A percentile compares a stretch with the other conserved stretches of the same genome.
Conservation (phyloP, 768 basidiomycete species). For the Phaeotremella skinneri region DNA sequence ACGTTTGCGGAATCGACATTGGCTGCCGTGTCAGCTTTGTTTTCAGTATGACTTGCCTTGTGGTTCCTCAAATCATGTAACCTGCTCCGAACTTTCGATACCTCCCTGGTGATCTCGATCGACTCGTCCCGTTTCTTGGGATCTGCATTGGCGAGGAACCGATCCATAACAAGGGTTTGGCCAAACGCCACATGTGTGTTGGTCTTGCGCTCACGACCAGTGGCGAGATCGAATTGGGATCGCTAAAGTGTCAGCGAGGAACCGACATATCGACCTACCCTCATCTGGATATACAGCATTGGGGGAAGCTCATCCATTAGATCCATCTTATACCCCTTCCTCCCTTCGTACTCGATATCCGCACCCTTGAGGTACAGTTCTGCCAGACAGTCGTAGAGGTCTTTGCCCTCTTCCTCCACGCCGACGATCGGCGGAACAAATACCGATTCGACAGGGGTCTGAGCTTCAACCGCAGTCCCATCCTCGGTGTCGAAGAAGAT, state of each 20-base stretch:
- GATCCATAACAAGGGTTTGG: constrained; percentile 83
- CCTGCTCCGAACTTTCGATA: constrained; percentile 66
- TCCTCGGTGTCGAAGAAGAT: constrained; percentile 38
- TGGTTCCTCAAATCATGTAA: constrained; percentile 66
- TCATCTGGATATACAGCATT: constrained; percentile 88
- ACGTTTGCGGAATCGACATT: constrained; percentile 32
- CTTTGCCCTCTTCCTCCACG: constrained; percentile 75
- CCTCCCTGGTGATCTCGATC: constrained; percentile 66
- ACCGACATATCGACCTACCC: constrained; percentile 58
- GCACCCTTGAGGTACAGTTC: constrained; percentile 76
- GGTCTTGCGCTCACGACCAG: constrained; percentile 87
- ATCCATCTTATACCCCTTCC: constrained; percentile 77
- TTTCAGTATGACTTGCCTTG: constrained; percentile 59
- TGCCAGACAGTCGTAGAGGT: constrained; percentile 90
- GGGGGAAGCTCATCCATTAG: constrained; percentile 79
- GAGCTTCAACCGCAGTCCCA: constrained; percentile 44
- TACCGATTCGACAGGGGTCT: constrained; percentile 71
- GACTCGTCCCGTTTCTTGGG: constrained; percentile 68
- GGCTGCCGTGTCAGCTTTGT: constrained; percentile 20
- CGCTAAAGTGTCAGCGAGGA: constrained; percentile 33
- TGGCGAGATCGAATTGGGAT: constrained; percentile 75
- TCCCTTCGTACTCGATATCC: constrained; percentile 78
- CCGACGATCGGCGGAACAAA: constrained; percentile 94
- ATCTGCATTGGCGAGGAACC: constrained; percentile 77
- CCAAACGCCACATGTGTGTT: constrained; percentile 91